Base-by-base conservation (phyloP, 2,329 filamentous ascomycete genomes). In the Colletotrichum theobromicola region DNA sequence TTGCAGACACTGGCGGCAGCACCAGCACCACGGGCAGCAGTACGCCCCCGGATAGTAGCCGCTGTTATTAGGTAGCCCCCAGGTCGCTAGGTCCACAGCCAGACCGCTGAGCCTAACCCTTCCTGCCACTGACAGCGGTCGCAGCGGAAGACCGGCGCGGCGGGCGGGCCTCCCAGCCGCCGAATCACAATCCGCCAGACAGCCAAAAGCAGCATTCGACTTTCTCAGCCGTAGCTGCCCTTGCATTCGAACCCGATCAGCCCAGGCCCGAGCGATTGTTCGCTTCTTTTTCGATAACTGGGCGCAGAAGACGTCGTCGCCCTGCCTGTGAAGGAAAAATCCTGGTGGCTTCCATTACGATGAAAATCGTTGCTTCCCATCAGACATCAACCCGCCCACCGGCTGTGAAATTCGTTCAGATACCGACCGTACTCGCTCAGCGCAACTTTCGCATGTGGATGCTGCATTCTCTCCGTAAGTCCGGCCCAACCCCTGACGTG, bases 171-270 rank as follows among this genome's bases (percentile, higher is more conserved):
- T 42, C 12, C 16, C 57, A 66, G 18, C 60, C 62, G 57, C 72
- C 72, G 72, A 74, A 74, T 74, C 72, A 74, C 55, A 74, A 21
- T 30, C 28, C 42, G 34, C 68, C 62, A 74, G 68, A 72, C 68
- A 63, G 72, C 72, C 72, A 66, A 74, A 74, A 74, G 62, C 55
- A 74, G 72, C 72, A 74, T 74, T 55, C 58, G 32, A 72, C 35
- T 32, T 53, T 55, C 9, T n/a, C 42, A 46, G 26, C 30, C 21
- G 13, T n/a, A 32, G 28, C 57, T 16, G 18, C 42, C 61, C 68
- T 63, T 63, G 72, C 72, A 74, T 69, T 53, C 46, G 62, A 42
- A 42, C 35, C 62, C 24, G 35, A 21, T 34, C 13, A 32, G 35
- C 53, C 46, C 46, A 66, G 15, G 28, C 28, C 18, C 37, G n/a